Evolutionary conservation across 129 eudicot genomes (phyloP).

Genomic region (Solidago caesia): DNA sequence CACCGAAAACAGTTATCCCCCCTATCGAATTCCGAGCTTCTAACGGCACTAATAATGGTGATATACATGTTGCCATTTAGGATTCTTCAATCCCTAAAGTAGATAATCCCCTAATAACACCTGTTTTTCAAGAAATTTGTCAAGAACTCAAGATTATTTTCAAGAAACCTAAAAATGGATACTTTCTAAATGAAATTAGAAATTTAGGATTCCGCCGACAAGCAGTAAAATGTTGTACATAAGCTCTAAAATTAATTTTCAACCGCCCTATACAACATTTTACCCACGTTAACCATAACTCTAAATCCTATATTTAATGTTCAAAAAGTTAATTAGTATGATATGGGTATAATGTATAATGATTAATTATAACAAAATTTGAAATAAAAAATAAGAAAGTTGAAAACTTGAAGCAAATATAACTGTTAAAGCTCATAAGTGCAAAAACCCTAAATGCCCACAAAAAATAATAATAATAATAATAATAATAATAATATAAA

Average conservation of each 20-base stretch:
- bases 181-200: neutral
- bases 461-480: slow-evolving; percentile 7
- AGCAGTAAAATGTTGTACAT: neutral
- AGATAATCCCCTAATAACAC: neutral
- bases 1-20: slow-evolving; percentile 41
- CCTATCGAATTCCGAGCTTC: slow-evolving; percentile 51
- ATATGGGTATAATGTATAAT: slow-evolving; percentile 22
- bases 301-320: neutral
- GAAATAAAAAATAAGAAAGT: slow-evolving; percentile 18
- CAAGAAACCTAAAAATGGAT: neutral
- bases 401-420: neutral
- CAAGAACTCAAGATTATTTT: neutral
- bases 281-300: neutral
- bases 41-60: slow-evolving; percentile 43
- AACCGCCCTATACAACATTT: neutral
- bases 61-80: slow-evolving; percentile 61
- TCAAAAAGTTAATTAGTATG: neutral
- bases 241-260: neutral
- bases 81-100: slow-evolving; percentile 6
- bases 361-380: neutral
- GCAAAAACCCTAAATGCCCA: neutral
- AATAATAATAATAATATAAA: too few relatives aligned
- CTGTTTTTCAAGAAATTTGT: neutral
- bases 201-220: too few relatives aligned
- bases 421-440: neutral